These are phyloP conservation scores for Platismatia glauca DNA, from an alignment of 495 filamentous ascomycete genomes.

Conservation along the genomic window DNA sequence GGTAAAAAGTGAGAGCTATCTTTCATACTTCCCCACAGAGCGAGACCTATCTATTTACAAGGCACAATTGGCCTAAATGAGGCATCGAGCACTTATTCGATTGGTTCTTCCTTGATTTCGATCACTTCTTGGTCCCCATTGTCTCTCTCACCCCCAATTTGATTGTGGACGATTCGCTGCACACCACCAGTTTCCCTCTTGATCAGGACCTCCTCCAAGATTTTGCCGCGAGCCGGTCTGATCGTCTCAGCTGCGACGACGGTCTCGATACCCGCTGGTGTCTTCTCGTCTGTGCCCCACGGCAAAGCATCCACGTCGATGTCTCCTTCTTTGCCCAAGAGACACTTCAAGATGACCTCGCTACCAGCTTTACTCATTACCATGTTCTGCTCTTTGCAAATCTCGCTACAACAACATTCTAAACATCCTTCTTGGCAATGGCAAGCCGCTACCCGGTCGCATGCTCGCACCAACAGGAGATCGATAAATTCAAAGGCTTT, in stretches of 20 bases:
- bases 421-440: constrained; percentile 66
- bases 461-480: constrained; percentile 63
- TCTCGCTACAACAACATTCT: constrained; percentile 79
- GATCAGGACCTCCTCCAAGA: constrained; percentile 36
- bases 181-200: constrained; percentile 29
- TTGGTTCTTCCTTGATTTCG: constrained; percentile 24
- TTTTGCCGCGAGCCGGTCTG: constrained; percentile 34
- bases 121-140: constrained; percentile 16
- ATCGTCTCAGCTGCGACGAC: constrained; percentile 65
- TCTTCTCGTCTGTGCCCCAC: constrained; percentile 61
- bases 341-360: constrained; percentile 63
- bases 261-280: constrained; percentile 72
- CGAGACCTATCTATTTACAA: constrained; percentile 3
- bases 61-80: background rate
- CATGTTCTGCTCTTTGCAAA: constrained; percentile 79
- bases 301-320: constrained; percentile 71
- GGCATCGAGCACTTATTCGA: constrained; percentile 7
- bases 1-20: too few relatives aligned
- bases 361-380: constrained; percentile 91
- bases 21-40: background rate
- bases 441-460: constrained; percentile 70
- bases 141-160: constrained; percentile 12
- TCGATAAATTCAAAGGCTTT: constrained; percentile 94
- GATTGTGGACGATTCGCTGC: constrained; percentile 15
- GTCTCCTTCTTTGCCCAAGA: constrained; percentile 63